Evolutionary conservation across 495 filamentous ascomycete genomes (phyloP).

Genomic region (Hyaloscypha variabilis): DNA sequence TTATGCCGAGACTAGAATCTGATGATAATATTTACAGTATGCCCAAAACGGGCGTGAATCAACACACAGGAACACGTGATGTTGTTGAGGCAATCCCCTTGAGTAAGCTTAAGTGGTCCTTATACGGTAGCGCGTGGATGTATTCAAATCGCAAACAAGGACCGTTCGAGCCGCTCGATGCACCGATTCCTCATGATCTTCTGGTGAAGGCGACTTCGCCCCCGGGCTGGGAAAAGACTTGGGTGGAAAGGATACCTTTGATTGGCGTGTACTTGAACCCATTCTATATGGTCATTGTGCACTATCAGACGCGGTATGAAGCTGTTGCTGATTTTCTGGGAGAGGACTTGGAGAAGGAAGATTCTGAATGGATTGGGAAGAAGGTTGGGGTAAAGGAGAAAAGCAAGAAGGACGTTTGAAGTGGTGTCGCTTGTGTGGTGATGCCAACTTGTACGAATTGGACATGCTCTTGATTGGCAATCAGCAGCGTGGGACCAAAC

Average conservation of each 20-base stretch:
- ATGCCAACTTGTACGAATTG: no score
- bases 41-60: conserved; percentile 24
- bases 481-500: no score
- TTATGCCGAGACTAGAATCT: no score
- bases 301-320: conserved; percentile 36
- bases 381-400: conserved; percentile 35
- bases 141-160: conserved; percentile 28
- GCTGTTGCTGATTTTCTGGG: conserved; percentile 42
- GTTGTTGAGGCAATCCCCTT: conserved; percentile 30
- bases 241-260: conserved; percentile 11
- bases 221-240: conserved; percentile 15
- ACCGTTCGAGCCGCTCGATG: conserved; percentile 16
- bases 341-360: conserved; percentile 35
- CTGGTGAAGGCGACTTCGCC: conserved; percentile 11
- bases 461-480: no score
- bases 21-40: conserved; percentile 23
- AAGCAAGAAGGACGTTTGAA: conserved; percentile 14
- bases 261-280: conserved; percentile 29
- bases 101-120: conserved; percentile 35
- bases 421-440: background rate
- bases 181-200: conserved; percentile 31
- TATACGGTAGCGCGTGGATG: conserved; percentile 36
- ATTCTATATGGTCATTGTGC: conserved; percentile 14
- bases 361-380: conserved; percentile 31
- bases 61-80: conserved; percentile 35